Conservation (phyloP, 2,329 filamentous ascomycete species). For the Hymenoscyphus fructigenus region DNA sequence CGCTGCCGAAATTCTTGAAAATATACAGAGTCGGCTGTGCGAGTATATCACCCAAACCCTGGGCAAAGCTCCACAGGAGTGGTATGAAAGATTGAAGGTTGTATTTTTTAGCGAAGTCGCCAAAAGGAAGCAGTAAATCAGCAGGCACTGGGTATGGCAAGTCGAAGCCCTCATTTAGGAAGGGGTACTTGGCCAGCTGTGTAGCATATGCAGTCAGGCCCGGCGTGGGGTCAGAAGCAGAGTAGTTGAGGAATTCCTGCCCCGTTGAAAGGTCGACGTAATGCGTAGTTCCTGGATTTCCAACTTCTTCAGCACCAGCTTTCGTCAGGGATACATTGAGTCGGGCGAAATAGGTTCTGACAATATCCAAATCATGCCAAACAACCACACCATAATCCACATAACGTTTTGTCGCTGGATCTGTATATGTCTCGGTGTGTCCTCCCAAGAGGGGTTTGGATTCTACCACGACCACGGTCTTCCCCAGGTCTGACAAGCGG, state of each 20-base stretch:
- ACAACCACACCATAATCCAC: slow-evolving; percentile 42
- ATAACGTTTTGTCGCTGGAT: slow-evolving; percentile 36
- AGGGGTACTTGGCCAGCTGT: slow-evolving; percentile 37
- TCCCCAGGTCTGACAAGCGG: slow-evolving; percentile 39
- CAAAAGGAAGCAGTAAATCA: slow-evolving; percentile 27
- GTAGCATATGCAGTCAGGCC: slow-evolving; percentile 18
- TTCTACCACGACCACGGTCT: slow-evolving; percentile 43
- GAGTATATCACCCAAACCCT: slow-evolving; percentile 47
- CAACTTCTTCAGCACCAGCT: background rate
- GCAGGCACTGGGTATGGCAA: slow-evolving; percentile 31
- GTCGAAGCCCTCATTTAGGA: slow-evolving; percentile 42
- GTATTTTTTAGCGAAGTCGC: slow-evolving; percentile 29
- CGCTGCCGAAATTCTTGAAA: slow-evolving; percentile 41
- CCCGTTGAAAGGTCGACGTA: slow-evolving; percentile 39
- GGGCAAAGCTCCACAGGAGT: slow-evolving; percentile 42
- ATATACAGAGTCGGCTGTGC: slow-evolving; percentile 46
- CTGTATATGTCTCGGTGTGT: slow-evolving; percentile 48
- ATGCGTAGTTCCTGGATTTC: slow-evolving; percentile 10
- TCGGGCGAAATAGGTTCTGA: slow-evolving; percentile 45
- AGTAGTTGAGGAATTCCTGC: slow-evolving; percentile 6
- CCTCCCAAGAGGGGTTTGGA: slow-evolving; percentile 44
- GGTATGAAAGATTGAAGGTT: slow-evolving; percentile 43
- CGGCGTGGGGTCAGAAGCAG: slow-evolving; percentile 6
- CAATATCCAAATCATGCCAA: slow-evolving; percentile 42
- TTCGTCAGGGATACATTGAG: slow-evolving; percentile 42